These are phyloP conservation scores for Cerioporus squamosus DNA, from an alignment of 1,284 basidiomycete species.

Conservation along the genomic window DNA sequence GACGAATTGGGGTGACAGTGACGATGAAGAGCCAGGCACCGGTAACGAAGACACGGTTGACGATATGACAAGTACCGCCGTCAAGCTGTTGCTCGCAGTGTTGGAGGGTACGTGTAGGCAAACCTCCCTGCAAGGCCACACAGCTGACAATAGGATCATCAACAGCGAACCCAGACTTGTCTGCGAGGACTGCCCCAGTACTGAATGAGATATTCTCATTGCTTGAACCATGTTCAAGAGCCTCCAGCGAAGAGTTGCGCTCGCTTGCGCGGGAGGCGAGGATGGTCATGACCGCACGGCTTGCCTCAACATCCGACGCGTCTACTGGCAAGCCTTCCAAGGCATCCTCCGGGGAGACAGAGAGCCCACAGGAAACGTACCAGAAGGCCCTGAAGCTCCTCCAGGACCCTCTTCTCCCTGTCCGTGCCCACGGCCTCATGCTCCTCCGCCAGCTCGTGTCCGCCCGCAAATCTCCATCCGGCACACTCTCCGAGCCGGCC, in stretches of 20 bases:
- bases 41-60: constrained; percentile 40
- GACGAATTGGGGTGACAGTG: constrained; percentile 51
- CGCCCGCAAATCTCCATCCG: constrained; percentile 32
- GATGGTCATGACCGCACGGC: constrained; percentile 80
- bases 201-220: constrained; percentile 74
- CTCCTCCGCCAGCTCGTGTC: constrained; percentile 80
- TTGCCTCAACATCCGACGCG: constrained; percentile 57
- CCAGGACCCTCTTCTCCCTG: constrained; percentile 93
- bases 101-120: constrained; percentile 68
- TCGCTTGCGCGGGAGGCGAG: constrained; percentile 76
- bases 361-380: constrained; percentile 63
- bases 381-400: constrained; percentile 88
- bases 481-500: constrained; percentile 28
- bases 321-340: constrained; percentile 33
- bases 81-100: constrained; percentile 79
- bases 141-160: too few species aligned
- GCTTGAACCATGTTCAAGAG: constrained; percentile 60
- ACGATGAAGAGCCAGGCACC: constrained; percentile 53
- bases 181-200: constrained; percentile 60
- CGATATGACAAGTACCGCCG: constrained; percentile 75
- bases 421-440: constrained; percentile 90
- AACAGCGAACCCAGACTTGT: constrained; percentile 73
- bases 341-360: constrained; percentile 42
- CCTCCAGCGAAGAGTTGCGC: constrained; percentile 52
- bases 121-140: too few species aligned